Evolutionary conservation across 1,284 basidiomycete species (phyloP), one percentile per base, ranked within the genome.

Genomic region (Lentinus polychrous): DNA sequence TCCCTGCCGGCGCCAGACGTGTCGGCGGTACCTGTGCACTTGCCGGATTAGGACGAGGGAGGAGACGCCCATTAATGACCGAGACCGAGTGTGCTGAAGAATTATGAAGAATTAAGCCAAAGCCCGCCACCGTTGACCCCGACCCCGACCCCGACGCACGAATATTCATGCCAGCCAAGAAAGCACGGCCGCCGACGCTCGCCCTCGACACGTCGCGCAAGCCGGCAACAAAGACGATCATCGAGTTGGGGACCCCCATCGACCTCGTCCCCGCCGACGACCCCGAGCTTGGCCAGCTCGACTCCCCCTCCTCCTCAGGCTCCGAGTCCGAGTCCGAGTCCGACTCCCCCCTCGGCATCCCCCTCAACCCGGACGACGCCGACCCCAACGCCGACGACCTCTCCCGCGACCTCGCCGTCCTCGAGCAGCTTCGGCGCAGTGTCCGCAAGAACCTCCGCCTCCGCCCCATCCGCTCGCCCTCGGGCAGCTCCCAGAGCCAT

Each of bases 381-480:
- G 68, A 67, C 49, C 48, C 54, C 8, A 58, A 58, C 45, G 59
- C 61, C 11, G 75, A 74, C 58, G 83, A 86, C 53, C 66, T 87
- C 45, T 73, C 76, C 11, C 78, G 79, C 54, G 83, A 83, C 52
- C 70, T 88, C 31, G 78, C 74, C 14, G 75, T 73, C 44, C 76
- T 90, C 35, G 82, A 85, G 49, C 67, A 76, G 55, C 73, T 90
- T 11, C 76, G 86, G 34, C 71, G 74, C 52, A 85, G 70, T 53
- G 83, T 90, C 1, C 77, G 82, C 61, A 75, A 79, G 64, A 90
- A 90, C 57, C 74, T 90, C 37, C 79, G 79, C 48, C 71, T 90
- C 31, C 76, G 86, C 14, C 86, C 87, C 27, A 83, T 90, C 50
- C 76, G 78, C 42, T 82, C 81, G 17, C 52, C 58, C 31, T 53